Conservation (phyloP, 2,329 filamentous ascomycete species). For the Hypomyces perniciosus region DNA sequence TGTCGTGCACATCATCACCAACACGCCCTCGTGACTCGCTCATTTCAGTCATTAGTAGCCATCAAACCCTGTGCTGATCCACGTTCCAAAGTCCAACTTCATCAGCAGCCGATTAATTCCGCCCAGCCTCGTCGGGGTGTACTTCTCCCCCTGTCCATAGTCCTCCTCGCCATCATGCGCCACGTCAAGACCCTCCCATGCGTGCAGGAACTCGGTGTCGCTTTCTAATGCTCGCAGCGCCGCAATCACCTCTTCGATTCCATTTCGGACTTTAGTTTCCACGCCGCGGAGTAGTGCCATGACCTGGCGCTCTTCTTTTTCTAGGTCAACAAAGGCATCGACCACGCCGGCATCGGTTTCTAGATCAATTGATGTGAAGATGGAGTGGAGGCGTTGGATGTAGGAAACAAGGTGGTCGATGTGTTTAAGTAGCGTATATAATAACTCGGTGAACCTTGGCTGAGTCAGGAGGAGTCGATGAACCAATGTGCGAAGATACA, state of each 20-base stretch:
- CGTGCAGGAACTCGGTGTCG: slow-evolving; percentile 38
- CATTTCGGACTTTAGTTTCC: slow-evolving; percentile 57
- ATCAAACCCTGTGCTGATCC: slow-evolving; percentile 39
- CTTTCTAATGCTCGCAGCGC: slow-evolving; percentile 42
- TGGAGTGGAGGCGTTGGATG: slow-evolving; percentile 65
- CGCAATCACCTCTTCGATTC: slow-evolving; percentile 61
- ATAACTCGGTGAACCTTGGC: slow-evolving; percentile 53
- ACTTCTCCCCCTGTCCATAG: slow-evolving; percentile 31
- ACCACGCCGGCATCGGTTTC: slow-evolving; percentile 78
- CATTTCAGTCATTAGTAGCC: background rate
- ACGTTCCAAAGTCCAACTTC: slow-evolving; percentile 73
- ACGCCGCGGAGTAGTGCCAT: slow-evolving; percentile 58
- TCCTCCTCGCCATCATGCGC: slow-evolving; percentile 5
- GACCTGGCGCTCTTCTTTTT: slow-evolving; percentile 65
- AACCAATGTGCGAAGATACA: slow-evolving; percentile 65
- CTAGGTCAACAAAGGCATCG: slow-evolving; percentile 65
- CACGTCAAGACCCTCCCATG: slow-evolving; percentile 32
- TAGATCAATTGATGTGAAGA: slow-evolving; percentile 74
- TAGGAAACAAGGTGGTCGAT: slow-evolving; percentile 79
- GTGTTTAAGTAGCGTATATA: slow-evolving; percentile 63
- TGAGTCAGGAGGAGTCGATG: slow-evolving; percentile 63
- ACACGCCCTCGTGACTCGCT: background rate
- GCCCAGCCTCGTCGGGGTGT: slow-evolving; percentile 65
- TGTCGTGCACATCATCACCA: background rate
- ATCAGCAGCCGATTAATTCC: slow-evolving; percentile 81